phyloP scores from a whole-genome alignment of 2,329 filamentous ascomycete species.

The Cucurbitaria berberidis region DNA sequence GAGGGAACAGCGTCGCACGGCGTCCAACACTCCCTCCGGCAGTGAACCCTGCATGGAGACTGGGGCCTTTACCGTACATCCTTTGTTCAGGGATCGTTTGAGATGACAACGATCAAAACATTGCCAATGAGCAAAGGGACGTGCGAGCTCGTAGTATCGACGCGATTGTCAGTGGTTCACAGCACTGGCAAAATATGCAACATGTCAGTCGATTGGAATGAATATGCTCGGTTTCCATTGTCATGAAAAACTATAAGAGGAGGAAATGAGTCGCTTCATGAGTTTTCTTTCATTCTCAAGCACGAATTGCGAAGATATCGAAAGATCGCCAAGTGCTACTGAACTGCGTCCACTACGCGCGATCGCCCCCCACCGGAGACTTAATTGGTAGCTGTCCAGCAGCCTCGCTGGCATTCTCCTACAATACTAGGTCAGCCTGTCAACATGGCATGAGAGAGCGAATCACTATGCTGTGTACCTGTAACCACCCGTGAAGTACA shows the following conservation, averaged over 20 bases:
- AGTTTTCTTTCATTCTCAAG: neutral
- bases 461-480: constrained; percentile 38
- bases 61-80: constrained; percentile 12
- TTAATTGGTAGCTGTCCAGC: constrained; percentile 1
- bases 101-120: constrained; percentile 18
- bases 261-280: neutral
- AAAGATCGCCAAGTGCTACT: neutral
- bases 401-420: constrained; percentile 15
- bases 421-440: constrained; percentile 11
- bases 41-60: constrained; percentile 34
- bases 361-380: constrained; percentile 13
- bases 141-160: constrained; percentile 17
- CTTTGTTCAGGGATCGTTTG: constrained; percentile 16
- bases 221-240: neutral
- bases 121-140: constrained; percentile 15
- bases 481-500: constrained; percentile 40
- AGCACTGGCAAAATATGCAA: neutral
- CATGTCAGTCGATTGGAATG: neutral
- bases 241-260: neutral
- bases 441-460: constrained; percentile 26
- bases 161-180: constrained; percentile 3
- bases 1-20: constrained; percentile 43
- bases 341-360: constrained; percentile 7
- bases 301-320: neutral
- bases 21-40: constrained; percentile 42